Percentiles rank a stretch among this genome's conserved stretches.
These are phyloP conservation scores for Geotrichum phurueaensis DNA, from an alignment of 1,139 yeast genomes.

Conservation along the genomic window DNA sequence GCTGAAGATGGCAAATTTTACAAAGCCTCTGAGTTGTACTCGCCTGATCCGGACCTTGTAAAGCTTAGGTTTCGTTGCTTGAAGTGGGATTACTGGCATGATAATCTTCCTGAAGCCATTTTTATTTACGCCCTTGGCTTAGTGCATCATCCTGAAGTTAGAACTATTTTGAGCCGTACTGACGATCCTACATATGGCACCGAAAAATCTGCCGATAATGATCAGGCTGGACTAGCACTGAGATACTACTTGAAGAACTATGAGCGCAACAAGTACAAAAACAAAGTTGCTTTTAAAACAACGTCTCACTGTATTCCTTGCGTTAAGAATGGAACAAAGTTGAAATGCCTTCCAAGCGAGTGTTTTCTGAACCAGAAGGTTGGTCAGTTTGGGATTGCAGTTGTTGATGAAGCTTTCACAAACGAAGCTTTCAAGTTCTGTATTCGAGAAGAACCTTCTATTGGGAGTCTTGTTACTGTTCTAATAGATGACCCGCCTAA, in stretches of 20 bases:
- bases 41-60: slow-evolving; percentile 31
- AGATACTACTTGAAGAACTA: slow-evolving; percentile 20
- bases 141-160: slow-evolving; percentile 27
- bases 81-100: slow-evolving; percentile 32
- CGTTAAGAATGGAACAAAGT: slow-evolving; percentile 16
- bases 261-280: slow-evolving; percentile 24
- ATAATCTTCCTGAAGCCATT: slow-evolving; percentile 29
- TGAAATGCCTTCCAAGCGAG: slow-evolving; percentile 25
- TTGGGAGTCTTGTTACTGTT: slow-evolving; percentile 22
- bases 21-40: slow-evolving; percentile 30
- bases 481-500: slow-evolving; percentile 28
- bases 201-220: slow-evolving; percentile 4
- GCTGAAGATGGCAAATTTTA: slow-evolving; percentile 21
- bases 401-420: slow-evolving; percentile 26
- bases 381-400: slow-evolving; percentile 32
- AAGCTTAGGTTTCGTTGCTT: slow-evolving; percentile 32
- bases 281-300: slow-evolving; percentile 17
- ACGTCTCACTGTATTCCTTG: slow-evolving; percentile 27
- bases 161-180: slow-evolving; percentile 25
- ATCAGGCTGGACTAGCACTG: slow-evolving; percentile 27
- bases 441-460: slow-evolving; percentile 30
- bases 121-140: slow-evolving; percentile 34
- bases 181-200: slow-evolving; percentile 11
- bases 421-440: slow-evolving; percentile 34
- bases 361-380: slow-evolving; percentile 29